Conservation (phyloP, 768 basidiomycete genomes). For the Rhodotorula diobovata region DNA sequence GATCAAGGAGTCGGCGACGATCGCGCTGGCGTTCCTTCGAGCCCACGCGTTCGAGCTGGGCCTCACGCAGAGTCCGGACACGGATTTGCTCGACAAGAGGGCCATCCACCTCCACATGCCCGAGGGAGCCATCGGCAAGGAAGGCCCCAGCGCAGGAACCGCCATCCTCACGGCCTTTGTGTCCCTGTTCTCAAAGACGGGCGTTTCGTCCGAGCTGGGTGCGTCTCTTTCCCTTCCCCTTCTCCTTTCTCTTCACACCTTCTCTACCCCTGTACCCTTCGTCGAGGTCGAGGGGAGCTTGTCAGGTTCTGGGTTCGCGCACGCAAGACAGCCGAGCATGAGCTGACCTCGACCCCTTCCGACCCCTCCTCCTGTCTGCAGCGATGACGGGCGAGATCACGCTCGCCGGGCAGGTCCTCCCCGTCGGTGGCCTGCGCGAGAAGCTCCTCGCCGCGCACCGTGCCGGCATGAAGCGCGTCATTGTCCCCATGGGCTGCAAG, state of each 20-base stretch:
- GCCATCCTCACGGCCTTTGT: constrained; percentile 89
- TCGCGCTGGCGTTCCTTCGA: constrained; percentile 89
- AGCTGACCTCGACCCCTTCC: too few relatives aligned
- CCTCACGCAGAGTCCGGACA: constrained; percentile 65
- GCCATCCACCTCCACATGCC: constrained; percentile 98
- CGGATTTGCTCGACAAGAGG: constrained; percentile 74
- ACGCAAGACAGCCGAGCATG: too few relatives aligned
- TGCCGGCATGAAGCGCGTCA: constrained; percentile 86
- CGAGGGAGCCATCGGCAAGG: constrained; percentile 39
- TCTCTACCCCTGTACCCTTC: neutral
- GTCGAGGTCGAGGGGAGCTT: too few relatives aligned
- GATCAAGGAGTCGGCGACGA: constrained; percentile 92
- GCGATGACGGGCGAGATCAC: constrained; percentile 99
- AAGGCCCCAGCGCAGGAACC: constrained; percentile 89
- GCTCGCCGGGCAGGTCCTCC: constrained; percentile 88
- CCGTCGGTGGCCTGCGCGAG: constrained; percentile 86
- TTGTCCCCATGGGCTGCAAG: constrained; percentile 80
- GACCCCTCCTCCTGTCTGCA: constrained; percentile 44
- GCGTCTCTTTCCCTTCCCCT: constrained; percentile 42
- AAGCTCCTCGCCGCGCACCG: constrained; percentile 96
- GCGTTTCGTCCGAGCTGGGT: constrained; percentile 56
- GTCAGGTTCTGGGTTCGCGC: too few relatives aligned
- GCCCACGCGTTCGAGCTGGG: constrained; percentile 82
- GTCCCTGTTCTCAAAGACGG: constrained; percentile 70
- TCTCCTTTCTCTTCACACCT: neutral